These are phyloP conservation scores for Hymenoscyphus scutula DNA, from an alignment of 2,329 filamentous ascomycete genomes.

Conservation along the genomic window DNA sequence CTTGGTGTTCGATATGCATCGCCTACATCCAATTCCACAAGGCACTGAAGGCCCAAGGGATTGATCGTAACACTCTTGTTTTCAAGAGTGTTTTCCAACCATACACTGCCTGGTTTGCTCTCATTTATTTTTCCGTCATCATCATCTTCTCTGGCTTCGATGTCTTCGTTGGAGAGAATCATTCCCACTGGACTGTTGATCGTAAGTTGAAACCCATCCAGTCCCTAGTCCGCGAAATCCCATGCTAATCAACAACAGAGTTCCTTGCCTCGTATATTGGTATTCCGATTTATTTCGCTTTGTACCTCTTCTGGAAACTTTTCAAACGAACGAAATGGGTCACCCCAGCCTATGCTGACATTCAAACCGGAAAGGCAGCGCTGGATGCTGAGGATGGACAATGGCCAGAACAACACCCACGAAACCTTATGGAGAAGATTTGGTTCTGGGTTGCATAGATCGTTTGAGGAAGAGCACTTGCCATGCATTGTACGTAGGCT, in stretches of 20 bases:
- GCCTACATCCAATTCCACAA: slow-evolving; percentile 72
- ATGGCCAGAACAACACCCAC: slow-evolving; percentile 41
- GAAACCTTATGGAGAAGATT: slow-evolving; percentile 42
- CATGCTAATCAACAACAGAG: slow-evolving; percentile 61
- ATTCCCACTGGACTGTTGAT: slow-evolving; percentile 60
- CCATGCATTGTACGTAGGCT: slow-evolving; percentile 5
- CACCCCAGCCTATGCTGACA: slow-evolving; percentile 42
- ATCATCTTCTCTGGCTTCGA: slow-evolving; percentile 73
- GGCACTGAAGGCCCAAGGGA: slow-evolving; percentile 65
- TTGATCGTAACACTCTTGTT: slow-evolving; percentile 65
- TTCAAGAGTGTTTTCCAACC: slow-evolving; percentile 70
- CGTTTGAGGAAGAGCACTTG: neutral
- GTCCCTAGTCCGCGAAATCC: neutral
- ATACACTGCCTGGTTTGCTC: slow-evolving; percentile 64
- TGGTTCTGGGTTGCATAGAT: slow-evolving; percentile 47
- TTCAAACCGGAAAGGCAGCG: slow-evolving; percentile 45
- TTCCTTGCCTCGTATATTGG: slow-evolving; percentile 77
- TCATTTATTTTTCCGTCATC: slow-evolving; percentile 66
- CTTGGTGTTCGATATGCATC: slow-evolving; percentile 66
- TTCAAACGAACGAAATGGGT: slow-evolving; percentile 56
- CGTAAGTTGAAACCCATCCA: slow-evolving; percentile 33
- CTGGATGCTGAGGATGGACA: slow-evolving; percentile 44
- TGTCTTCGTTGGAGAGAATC: slow-evolving; percentile 64
- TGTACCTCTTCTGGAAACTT: slow-evolving; percentile 72
- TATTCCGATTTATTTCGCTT: slow-evolving; percentile 65